Evolutionary conservation across 176 grass and related monocot genomes (phyloP).

Genomic region (Bromus sterilis): DNA sequence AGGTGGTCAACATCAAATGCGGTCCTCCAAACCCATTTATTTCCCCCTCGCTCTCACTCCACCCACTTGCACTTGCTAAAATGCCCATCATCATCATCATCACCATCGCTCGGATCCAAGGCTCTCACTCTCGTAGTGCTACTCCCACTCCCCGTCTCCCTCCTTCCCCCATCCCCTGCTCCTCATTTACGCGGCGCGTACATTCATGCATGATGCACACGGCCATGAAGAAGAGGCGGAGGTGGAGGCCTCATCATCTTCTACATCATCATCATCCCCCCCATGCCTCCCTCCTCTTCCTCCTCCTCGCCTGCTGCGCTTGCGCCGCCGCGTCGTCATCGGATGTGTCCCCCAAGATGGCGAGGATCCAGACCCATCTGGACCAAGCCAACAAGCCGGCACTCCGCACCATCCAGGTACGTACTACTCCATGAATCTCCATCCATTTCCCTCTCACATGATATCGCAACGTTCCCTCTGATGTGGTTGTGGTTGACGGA

Average conservation of each 20-base stretch:
- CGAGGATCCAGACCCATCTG: conserved; percentile 54
- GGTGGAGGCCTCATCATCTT: background rate
- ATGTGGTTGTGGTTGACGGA: background rate
- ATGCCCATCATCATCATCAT: background rate
- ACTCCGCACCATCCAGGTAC: conserved; percentile 47
- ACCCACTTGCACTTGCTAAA: background rate
- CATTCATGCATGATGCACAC: conserved; percentile 10
- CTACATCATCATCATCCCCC: background rate
- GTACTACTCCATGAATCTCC: background rate
- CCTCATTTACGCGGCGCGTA: background rate
- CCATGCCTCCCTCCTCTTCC: background rate
- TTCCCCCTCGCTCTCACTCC: background rate
- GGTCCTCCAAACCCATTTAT: background rate
- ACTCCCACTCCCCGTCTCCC: background rate
- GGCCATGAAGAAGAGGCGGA: conserved; percentile 9
- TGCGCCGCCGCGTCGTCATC: background rate
- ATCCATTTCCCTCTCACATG: background rate
- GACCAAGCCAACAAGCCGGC: conserved; percentile 59
- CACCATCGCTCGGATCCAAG: background rate
- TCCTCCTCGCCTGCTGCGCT: background rate
- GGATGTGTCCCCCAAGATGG: conserved; percentile 10
- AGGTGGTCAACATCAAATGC: conserved; percentile 7
- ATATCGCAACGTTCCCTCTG: background rate
- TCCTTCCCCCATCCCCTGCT: background rate
- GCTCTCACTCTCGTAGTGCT: background rate